These are phyloP conservation scores for Pestalotiopsis fici DNA, from an alignment of 2,329 filamentous ascomycete species.

Conservation along the genomic window DNA sequence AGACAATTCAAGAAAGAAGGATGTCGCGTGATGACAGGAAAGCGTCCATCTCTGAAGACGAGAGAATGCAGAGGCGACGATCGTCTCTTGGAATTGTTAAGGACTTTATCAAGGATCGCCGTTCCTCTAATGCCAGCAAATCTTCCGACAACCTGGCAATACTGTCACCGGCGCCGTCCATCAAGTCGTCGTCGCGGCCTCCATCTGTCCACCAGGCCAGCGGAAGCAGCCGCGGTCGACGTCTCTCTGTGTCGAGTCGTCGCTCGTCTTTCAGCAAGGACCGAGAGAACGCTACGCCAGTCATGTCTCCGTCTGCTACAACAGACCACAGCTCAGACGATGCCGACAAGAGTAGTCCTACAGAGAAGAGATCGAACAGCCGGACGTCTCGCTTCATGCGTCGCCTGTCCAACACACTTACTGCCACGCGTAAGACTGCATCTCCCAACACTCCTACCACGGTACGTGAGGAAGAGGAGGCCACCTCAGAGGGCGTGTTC, in stretches of 20 bases:
- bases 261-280: slow-evolving; percentile 54
- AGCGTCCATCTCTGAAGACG: slow-evolving; percentile 30
- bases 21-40: slow-evolving; percentile 40
- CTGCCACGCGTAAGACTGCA: slow-evolving; percentile 43
- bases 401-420: slow-evolving; percentile 56
- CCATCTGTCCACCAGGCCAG: slow-evolving; percentile 46
- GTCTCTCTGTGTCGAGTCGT: slow-evolving; percentile 65
- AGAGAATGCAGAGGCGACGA: slow-evolving; percentile 45
- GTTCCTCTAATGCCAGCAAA: slow-evolving; percentile 49
- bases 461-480: slow-evolving; percentile 48
- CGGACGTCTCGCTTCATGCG: slow-evolving; percentile 61
- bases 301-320: slow-evolving; percentile 40
- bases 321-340: slow-evolving; percentile 49
- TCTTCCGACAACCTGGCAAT: slow-evolving; percentile 44
- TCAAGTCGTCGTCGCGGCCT: slow-evolving; percentile 48
- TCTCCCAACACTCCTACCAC: slow-evolving; percentile 51
- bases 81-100: slow-evolving; percentile 62
- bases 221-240: slow-evolving; percentile 55
- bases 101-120: slow-evolving; percentile 62
- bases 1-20: slow-evolving; percentile 49
- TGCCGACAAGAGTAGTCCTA: slow-evolving; percentile 39
- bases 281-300: slow-evolving; percentile 26
- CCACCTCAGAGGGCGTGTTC: slow-evolving; percentile 27
- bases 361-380: slow-evolving; percentile 48
- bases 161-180: slow-evolving; percentile 27